Percentiles rank a stretch among this genome's conserved stretches.
Evolutionary conservation across 2,329 filamentous ascomycete species (phyloP).

Genomic region (Beauveria pseudobassiana): DNA sequence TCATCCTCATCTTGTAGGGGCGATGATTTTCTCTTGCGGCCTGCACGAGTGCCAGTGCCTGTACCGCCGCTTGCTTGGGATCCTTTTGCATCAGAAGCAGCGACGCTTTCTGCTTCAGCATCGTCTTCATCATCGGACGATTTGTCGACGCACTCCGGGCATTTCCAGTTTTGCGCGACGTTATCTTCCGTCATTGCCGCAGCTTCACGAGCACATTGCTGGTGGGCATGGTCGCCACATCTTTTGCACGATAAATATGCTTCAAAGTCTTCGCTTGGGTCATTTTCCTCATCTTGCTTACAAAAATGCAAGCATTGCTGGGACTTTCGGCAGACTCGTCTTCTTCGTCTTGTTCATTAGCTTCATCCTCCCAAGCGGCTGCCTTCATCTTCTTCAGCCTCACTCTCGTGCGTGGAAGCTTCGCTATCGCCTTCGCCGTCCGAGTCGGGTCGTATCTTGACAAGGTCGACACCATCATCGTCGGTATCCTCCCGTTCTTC

Average conservation of each 20-base stretch:
- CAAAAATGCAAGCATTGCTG: conserved; percentile 59
- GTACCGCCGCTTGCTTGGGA: conserved; percentile 55
- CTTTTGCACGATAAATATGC: conserved; percentile 66
- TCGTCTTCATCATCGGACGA: conserved; percentile 21
- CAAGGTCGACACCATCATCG: conserved; percentile 49
- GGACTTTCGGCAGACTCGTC: conserved; percentile 32
- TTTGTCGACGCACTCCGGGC: conserved; percentile 38
- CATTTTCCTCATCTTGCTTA: conserved; percentile 72
- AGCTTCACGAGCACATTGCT: conserved; percentile 8
- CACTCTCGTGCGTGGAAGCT: conserved; percentile 31
- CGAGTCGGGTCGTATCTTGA: conserved; percentile 48
- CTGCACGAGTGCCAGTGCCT: conserved; percentile 66
- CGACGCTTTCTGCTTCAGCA: conserved; percentile 21
- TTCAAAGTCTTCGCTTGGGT: conserved; percentile 75
- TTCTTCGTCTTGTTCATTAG: conserved; percentile 48
- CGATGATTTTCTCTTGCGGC: conserved; percentile 80
- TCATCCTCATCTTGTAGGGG: conserved; percentile 56
- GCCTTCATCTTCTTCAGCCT: conserved; percentile 30
- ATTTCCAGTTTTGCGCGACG: conserved; percentile 40
- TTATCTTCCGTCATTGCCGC: conserved; percentile 8
- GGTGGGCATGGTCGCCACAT: conserved; percentile 63
- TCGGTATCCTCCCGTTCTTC: conserved; percentile 31
- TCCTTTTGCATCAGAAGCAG: conserved; percentile 1
- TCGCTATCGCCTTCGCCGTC: conserved; percentile 27
- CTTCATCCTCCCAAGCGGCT: conserved; percentile 45